These are phyloP conservation scores for Decorospora gaudefroyi DNA, from an alignment of 2,329 filamentous ascomycete genomes.

Conservation along the genomic window DNA sequence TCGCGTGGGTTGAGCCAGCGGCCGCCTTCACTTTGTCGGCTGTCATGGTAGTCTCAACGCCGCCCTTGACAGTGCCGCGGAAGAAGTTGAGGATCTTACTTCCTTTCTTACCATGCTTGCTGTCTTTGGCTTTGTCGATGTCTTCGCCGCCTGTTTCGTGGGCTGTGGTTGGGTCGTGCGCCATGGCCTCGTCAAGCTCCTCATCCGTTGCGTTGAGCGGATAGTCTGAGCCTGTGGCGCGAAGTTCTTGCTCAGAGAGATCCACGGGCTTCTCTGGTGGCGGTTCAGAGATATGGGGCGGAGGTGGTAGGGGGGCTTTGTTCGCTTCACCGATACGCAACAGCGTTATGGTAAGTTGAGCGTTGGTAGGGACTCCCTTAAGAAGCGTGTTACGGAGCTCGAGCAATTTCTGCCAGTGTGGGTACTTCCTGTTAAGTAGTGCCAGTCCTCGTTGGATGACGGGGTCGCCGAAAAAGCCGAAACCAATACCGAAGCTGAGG, in stretches of 20 bases:
- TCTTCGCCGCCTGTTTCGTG: constrained; percentile 58
- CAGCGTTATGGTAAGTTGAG: constrained; percentile 78
- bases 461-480: constrained; percentile 80
- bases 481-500: constrained; percentile 68
- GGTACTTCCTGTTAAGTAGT: constrained; percentile 65
- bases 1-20: constrained; percentile 63
- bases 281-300: constrained; percentile 52
- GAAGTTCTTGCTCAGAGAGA: constrained; percentile 56
- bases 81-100: constrained; percentile 66
- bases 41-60: constrained; percentile 71
- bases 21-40: constrained; percentile 73
- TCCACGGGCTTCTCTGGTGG: constrained; percentile 58
- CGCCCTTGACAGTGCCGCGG: constrained; percentile 70
- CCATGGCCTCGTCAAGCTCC: constrained; percentile 68
- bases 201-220: constrained; percentile 65
- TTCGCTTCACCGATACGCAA: constrained; percentile 81
- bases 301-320: constrained; percentile 73
- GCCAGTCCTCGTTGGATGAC: constrained; percentile 64
- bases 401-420: constrained; percentile 75
- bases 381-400: constrained; percentile 76
- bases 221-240: constrained; percentile 57
- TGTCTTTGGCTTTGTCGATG: constrained; percentile 55
- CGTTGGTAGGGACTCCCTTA: constrained; percentile 83
- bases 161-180: constrained; percentile 52
- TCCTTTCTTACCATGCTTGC: constrained; percentile 55